Percentiles rank a stretch among this genome's conserved stretches.
Conservation (phyloP, 805 yeast genomes). For the Saturnispora serradocipensis region DNA sequence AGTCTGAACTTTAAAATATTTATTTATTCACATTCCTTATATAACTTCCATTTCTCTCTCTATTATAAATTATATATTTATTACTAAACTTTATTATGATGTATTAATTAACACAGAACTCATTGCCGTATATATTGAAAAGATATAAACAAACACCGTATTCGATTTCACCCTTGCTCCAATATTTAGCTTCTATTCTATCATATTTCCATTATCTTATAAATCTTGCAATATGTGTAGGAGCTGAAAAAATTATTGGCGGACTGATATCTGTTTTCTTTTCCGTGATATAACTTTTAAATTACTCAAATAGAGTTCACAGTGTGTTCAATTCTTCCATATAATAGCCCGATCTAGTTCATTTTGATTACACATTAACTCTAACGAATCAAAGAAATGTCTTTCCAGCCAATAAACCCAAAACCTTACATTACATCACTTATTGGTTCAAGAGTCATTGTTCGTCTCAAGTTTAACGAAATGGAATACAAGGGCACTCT, state of each 20-base stretch:
- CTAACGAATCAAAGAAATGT: constrained; percentile 17
- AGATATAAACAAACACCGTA: too few relatives aligned
- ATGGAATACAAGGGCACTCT: constrained; percentile 80
- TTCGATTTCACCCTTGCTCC: too few relatives aligned
- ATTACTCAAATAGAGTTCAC: background rate
- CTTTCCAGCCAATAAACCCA: constrained; percentile 68
- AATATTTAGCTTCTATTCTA: too few relatives aligned
- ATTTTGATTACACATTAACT: background rate
- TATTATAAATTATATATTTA: constrained; percentile 3
- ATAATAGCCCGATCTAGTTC: too few relatives aligned
- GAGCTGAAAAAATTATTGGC: background rate
- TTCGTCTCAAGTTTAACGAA: constrained; percentile 81
- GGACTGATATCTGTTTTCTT: background rate
- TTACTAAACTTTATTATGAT: background rate
- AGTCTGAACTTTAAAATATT: constrained; percentile 65
- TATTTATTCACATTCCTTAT: background rate
- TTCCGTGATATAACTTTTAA: background rate
- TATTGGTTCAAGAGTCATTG: constrained; percentile 59
- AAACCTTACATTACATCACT: constrained; percentile 81
- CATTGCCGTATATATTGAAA: background rate
- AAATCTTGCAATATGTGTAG: too few relatives aligned
- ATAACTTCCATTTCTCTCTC: background rate
- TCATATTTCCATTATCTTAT: too few relatives aligned
- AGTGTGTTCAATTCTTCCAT: background rate
- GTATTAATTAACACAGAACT: background rate